A percentile compares a stretch with the other conserved stretches of the same genome.
These are phyloP conservation scores for Aspergillus ustus DNA, from an alignment of 2,329 filamentous ascomycete genomes.

Conservation along the genomic window DNA sequence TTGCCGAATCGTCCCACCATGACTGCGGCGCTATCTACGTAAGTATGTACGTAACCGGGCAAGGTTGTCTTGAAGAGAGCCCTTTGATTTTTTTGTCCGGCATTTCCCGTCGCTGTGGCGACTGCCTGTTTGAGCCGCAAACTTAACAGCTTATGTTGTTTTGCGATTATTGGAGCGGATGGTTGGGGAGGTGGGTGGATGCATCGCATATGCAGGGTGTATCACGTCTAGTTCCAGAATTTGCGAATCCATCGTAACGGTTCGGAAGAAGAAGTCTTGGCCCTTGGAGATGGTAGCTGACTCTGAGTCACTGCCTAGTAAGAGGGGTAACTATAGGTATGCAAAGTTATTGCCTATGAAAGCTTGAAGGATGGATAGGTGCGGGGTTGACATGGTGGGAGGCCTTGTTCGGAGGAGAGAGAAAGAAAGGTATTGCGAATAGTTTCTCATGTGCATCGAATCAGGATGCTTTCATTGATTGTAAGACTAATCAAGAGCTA, in stretches of 20 bases:
- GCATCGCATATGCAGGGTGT: constrained; percentile 8
- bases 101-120: background rate
- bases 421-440: background rate
- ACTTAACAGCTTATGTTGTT: background rate
- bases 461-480: background rate
- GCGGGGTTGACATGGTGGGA: background rate
- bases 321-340: background rate
- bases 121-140: background rate
- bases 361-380: background rate
- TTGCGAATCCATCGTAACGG: background rate
- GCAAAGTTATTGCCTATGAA: background rate
- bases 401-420: background rate
- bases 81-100: background rate
- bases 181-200: background rate
- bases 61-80: background rate
- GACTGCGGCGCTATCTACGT: background rate
- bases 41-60: background rate
- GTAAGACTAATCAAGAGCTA: background rate
- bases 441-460: background rate
- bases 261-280: background rate
- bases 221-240: background rate
- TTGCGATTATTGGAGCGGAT: background rate
- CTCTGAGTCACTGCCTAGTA: background rate
- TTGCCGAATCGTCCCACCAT: background rate
- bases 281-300: background rate